phyloP scores from a whole-genome alignment of 768 basidiomycete genomes.

The Melanogaster broomeanus region DNA sequence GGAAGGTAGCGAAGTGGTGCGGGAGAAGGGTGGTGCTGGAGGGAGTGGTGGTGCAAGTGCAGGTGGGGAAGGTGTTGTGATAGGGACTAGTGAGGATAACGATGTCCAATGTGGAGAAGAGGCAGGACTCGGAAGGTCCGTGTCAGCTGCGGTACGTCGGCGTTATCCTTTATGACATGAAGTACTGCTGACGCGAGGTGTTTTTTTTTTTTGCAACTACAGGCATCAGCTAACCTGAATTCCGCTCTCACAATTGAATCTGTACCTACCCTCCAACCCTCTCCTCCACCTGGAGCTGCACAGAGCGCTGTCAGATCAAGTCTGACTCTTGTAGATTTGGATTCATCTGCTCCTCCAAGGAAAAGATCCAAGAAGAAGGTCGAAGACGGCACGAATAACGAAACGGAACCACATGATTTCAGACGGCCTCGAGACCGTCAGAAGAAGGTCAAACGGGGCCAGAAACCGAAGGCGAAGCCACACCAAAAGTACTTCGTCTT shows the following conservation, averaged over 20 bases:
- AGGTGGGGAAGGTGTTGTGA: not conserved
- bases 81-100: not conserved
- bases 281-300: not conserved
- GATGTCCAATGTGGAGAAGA: not conserved
- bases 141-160: slow-evolving; percentile 2
- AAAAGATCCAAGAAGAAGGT: slow-evolving; percentile 3
- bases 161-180: not conserved
- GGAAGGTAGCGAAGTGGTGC: not conserved
- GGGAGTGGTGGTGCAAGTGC: not conserved
- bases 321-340: not conserved
- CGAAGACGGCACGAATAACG: not conserved
- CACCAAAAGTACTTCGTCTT: slow-evolving; percentile 11
- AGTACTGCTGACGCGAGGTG: not conserved
- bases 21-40: not conserved
- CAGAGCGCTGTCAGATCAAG: not conserved
- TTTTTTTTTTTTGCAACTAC: not conserved
- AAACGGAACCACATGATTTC: not conserved
- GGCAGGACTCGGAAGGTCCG: not conserved
- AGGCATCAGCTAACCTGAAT: not conserved
- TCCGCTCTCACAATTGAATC: not conserved
- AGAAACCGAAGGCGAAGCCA: not conserved
- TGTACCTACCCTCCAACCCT: not conserved
- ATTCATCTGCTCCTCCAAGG: not conserved
- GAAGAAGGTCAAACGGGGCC: not conserved
- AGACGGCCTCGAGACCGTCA: not conserved